Conservation (phyloP, 352 stramenopile genomes). For the Globisporangium acanthophoron region DNA sequence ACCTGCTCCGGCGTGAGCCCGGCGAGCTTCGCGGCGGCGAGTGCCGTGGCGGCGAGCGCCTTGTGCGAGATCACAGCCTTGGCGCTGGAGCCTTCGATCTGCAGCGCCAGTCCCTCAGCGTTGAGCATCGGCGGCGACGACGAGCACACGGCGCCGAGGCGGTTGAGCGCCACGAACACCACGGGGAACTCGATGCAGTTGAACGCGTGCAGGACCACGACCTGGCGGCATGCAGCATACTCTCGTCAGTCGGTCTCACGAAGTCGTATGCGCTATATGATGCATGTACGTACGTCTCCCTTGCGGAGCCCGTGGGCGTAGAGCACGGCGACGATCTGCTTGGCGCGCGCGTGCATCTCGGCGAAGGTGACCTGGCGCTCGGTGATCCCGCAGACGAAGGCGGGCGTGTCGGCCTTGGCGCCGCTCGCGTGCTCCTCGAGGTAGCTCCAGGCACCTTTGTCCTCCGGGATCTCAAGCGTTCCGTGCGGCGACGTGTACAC, state of each 20-base stretch:
- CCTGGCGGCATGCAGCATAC: constrained; percentile 9
- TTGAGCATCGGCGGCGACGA: constrained; percentile 34
- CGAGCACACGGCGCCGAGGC: constrained; percentile 34
- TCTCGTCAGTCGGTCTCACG: constrained; percentile 1
- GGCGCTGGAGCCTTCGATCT: constrained; percentile 27
- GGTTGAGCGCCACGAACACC: constrained; percentile 34
- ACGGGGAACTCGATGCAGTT: constrained; percentile 55
- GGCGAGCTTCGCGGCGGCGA: constrained; percentile 18
- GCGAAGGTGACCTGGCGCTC: constrained; percentile 43
- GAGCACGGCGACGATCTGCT: constrained; percentile 37
- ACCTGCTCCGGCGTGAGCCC: constrained; percentile 12
- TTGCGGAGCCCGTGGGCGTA: constrained; percentile 39
- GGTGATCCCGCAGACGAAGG: constrained; percentile 52
- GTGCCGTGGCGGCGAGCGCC: constrained; percentile 18
- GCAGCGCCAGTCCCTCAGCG: constrained; percentile 25
- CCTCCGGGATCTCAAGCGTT: constrained; percentile 5
- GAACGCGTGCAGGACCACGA: constrained; percentile 41
- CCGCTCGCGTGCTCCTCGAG: constrained; percentile 26
- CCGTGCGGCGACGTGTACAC: constrained; percentile 9
- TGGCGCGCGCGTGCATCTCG: constrained; percentile 30
- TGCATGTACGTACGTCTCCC: constrained; percentile 29
- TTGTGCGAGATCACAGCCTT: constrained; percentile 31
- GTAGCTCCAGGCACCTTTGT: constrained; percentile 22
- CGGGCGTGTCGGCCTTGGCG: constrained; percentile 29
- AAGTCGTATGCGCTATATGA: constrained; percentile 23